Evolutionary conservation across 345 rosid species (phyloP).

Genomic region (Lagerstroemia speciosa): DNA sequence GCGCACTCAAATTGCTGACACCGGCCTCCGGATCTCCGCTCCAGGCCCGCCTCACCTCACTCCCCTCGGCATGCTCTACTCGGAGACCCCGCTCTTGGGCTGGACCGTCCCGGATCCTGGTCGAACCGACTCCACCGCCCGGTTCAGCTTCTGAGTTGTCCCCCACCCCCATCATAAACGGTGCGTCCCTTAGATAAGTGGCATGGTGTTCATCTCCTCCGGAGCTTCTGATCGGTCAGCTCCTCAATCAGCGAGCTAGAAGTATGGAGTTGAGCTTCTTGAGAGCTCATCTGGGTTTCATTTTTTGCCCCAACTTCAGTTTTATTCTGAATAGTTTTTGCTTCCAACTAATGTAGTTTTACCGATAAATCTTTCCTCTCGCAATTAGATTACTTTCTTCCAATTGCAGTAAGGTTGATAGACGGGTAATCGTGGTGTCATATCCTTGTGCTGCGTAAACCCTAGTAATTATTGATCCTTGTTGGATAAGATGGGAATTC

Average conservation of each 20-base stretch:
- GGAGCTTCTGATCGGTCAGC: not conserved
- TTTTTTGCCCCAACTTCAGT: not conserved
- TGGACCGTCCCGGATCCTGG: conserved; percentile 7
- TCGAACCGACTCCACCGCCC: not conserved
- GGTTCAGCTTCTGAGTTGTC: not conserved
- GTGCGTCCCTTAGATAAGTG: too few relatives aligned
- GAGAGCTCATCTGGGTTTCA: not conserved
- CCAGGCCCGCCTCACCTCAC: not conserved
- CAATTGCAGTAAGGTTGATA: not conserved
- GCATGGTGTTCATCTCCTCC: not conserved
- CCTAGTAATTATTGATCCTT: conserved; percentile 1
- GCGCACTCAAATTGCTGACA: conserved; percentile 11
- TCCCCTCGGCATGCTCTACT: not conserved
- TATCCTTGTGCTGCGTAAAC: not conserved
- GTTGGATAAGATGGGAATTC: not conserved
- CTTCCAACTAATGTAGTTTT: too few relatives aligned
- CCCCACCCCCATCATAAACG: not conserved
- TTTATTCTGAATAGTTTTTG: not conserved
- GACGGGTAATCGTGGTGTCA: not conserved
- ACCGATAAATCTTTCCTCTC: too few relatives aligned
- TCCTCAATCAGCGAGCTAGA: not conserved
- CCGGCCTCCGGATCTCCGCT: not conserved
- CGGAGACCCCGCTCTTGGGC: not conserved
- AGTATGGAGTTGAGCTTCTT: not conserved
- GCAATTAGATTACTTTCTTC: not conserved